A percentile compares a stretch with the other conserved stretches of the same genome.
Conservation (phyloP, 495 filamentous ascomycete species). For the Penicillium cosmopolitanum region DNA sequence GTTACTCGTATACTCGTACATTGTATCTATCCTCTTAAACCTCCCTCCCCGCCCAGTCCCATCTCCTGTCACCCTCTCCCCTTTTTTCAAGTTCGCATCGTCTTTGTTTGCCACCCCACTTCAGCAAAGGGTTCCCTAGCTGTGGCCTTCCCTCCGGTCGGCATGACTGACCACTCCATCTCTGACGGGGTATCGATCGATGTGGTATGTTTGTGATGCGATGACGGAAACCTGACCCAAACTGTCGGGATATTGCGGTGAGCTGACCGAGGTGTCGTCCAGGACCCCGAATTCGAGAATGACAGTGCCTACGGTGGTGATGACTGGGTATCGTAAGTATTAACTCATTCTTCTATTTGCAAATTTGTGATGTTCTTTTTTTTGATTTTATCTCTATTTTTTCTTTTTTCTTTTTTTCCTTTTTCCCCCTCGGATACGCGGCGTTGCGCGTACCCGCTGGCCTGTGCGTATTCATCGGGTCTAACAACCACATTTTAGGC, state of each 20-base stretch:
- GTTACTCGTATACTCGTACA: background rate
- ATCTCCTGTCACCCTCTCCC: background rate
- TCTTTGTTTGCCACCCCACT: background rate
- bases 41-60: background rate
- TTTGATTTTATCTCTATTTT: background rate
- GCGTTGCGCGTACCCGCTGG: background rate
- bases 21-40: background rate
- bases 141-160: background rate
- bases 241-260: constrained; percentile 3
- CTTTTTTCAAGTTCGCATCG: background rate
- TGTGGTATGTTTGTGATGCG: constrained; percentile 5
- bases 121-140: background rate
- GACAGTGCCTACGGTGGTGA: constrained; percentile 6
- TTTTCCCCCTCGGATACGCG: background rate
- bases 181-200: constrained; percentile 6
- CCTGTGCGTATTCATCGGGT: constrained; percentile 5
- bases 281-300: constrained; percentile 9
- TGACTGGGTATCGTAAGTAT: constrained; percentile 1
- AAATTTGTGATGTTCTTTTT: background rate
- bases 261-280: background rate
- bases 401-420: background rate
- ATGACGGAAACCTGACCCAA: constrained; percentile 2
- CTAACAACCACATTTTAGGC: background rate
- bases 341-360: background rate
- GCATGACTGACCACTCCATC: constrained; percentile 6